Evolutionary conservation across 2,329 filamentous ascomycete species (phyloP).

Genomic region (Elsinoe batatas): DNA sequence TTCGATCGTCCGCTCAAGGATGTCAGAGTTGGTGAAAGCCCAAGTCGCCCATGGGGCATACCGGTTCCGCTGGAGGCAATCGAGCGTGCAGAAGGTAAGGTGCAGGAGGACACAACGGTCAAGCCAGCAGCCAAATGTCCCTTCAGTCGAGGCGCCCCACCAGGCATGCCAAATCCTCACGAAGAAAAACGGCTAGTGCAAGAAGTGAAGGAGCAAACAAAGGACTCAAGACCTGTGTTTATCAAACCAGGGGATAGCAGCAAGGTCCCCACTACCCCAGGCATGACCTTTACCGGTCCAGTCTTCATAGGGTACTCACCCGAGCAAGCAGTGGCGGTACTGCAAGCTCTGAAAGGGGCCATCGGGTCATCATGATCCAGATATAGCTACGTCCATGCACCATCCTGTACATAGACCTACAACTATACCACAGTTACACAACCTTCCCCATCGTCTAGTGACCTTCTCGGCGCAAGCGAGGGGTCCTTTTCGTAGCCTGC

Average conservation of each 20-base stretch:
- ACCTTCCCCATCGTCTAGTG: too few species aligned
- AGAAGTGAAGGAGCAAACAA: background rate
- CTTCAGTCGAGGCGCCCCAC: slow-evolving; percentile 31
- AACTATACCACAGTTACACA: too few species aligned
- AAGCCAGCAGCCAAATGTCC: slow-evolving; percentile 44
- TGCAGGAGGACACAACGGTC: background rate
- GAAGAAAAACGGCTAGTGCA: background rate
- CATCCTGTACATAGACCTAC: background rate
- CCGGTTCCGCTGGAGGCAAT: slow-evolving; percentile 52
- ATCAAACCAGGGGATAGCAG: slow-evolving; percentile 8
- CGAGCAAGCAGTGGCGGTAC: slow-evolving; percentile 67
- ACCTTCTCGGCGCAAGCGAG: background rate
- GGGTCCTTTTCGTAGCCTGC: background rate
- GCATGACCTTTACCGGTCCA: slow-evolving; percentile 83
- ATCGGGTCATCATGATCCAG: background rate
- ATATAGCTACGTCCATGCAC: background rate
- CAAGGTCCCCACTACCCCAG: slow-evolving; percentile 34
- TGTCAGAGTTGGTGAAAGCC: slow-evolving; percentile 85
- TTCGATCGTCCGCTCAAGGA: slow-evolving; percentile 83
- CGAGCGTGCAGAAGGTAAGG: slow-evolving; percentile 31
- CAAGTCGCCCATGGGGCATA: slow-evolving; percentile 88
- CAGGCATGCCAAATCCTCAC: slow-evolving; percentile 8
- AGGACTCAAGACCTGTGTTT: background rate
- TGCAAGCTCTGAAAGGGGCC: slow-evolving; percentile 40
- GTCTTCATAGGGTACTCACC: slow-evolving; percentile 88